These are phyloP conservation scores for Phyllosticta citriasiana DNA, from an alignment of 2,329 filamentous ascomycete genomes.

Conservation along the genomic window DNA sequence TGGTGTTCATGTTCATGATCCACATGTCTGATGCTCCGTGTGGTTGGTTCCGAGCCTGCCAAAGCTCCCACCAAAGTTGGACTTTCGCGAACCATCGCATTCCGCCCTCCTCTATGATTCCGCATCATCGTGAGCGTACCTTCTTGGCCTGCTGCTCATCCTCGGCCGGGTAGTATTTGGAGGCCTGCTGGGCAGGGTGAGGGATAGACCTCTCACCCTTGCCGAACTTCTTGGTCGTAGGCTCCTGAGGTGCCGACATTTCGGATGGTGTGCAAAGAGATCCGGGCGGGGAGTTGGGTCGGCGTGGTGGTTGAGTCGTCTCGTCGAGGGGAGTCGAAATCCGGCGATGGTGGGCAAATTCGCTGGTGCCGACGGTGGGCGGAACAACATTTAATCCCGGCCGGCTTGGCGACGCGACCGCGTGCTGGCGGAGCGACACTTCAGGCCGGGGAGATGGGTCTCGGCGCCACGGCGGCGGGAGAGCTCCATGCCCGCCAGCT, in stretches of 20 bases:
- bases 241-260: slow-evolving; percentile 49
- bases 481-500: not conserved
- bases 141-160: slow-evolving; percentile 84
- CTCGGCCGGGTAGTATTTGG: slow-evolving; percentile 98
- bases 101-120: not conserved
- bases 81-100: not conserved
- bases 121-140: slow-evolving; percentile 46
- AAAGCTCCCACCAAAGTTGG: not conserved
- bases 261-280: slow-evolving; percentile 39
- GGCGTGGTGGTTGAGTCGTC: slow-evolving; percentile 11
- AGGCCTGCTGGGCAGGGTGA: slow-evolving; percentile 79
- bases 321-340: slow-evolving; percentile 9
- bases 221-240: slow-evolving; percentile 89
- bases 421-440: not conserved
- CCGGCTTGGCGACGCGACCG: slow-evolving; percentile 1
- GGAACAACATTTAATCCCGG: slow-evolving; percentile 3
- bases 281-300: slow-evolving; percentile 9
- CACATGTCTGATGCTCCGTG: slow-evolving; percentile 1
- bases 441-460: not conserved
- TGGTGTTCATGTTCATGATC: slow-evolving; percentile 16
- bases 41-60: not conserved
- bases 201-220: slow-evolving; percentile 90
- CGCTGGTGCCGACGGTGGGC: slow-evolving; percentile 4
- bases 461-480: not conserved
- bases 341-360: slow-evolving; percentile 7